Evolutionary conservation across 176 grass and related monocot species (phyloP).

Genomic region (Tuctoria greenei): DNA sequence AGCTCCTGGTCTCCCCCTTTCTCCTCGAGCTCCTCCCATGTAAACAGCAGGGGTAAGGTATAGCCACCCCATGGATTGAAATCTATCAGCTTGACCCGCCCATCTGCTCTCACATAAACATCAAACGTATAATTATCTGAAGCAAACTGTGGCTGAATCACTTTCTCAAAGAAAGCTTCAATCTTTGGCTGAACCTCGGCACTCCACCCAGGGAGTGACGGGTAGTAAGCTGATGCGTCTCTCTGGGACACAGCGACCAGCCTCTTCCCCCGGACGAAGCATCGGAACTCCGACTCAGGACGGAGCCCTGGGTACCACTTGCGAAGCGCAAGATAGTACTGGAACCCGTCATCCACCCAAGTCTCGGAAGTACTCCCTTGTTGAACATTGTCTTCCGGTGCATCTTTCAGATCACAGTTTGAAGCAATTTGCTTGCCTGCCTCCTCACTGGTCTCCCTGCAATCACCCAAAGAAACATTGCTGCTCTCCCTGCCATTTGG

Average conservation of each 20-base stretch:
- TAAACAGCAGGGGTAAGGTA: constrained; percentile 69
- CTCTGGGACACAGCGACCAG: constrained; percentile 72
- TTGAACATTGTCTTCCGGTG: background rate
- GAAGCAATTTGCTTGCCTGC: background rate
- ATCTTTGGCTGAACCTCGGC: constrained; percentile 44
- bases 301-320: constrained; percentile 73
- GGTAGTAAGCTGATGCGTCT: constrained; percentile 84
- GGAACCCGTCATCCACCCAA: constrained; percentile 54
- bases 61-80: constrained; percentile 89
- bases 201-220: constrained; percentile 55
- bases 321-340: constrained; percentile 72
- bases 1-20: constrained; percentile 24
- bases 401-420: background rate
- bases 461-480: no score
- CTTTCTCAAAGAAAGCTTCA: constrained; percentile 53
- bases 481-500: background rate
- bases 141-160: constrained; percentile 53
- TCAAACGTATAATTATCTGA: constrained; percentile 74
- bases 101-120: constrained; percentile 53
- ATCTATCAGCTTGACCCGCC: constrained; percentile 68
- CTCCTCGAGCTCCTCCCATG: constrained; percentile 76
- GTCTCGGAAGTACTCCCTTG: background rate
- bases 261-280: constrained; percentile 52
- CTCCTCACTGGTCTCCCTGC: background rate
- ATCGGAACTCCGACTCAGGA: constrained; percentile 87